phyloP scores from a whole-genome alignment of 2,329 filamentous ascomycete species.

The Allantophomopsis cytisporea region DNA sequence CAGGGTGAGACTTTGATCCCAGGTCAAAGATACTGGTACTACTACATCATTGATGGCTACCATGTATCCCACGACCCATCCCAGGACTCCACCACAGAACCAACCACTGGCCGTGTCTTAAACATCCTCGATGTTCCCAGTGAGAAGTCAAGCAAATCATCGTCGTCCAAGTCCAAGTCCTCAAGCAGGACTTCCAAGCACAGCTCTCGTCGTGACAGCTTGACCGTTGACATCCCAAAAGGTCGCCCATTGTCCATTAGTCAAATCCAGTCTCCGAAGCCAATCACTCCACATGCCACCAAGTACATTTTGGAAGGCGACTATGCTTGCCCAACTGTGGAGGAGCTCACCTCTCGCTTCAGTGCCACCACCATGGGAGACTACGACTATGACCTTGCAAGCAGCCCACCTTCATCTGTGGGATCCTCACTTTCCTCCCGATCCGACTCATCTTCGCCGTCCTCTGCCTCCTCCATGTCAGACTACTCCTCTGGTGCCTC shows the following conservation, averaged over 20 bases:
- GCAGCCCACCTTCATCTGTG: conserved; percentile 51
- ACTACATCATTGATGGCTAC: conserved; percentile 99
- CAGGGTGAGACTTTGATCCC: conserved; percentile 74
- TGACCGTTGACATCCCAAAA: conserved; percentile 62
- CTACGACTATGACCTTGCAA: conserved; percentile 37
- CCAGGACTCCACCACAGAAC: conserved; percentile 79
- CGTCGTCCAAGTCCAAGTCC: conserved; percentile 26
- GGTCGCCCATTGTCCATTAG: conserved; percentile 79
- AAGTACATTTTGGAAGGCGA: conserved; percentile 74
- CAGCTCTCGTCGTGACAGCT: conserved; percentile 24
- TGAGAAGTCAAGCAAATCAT: conserved; percentile 33
- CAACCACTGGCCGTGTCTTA: conserved; percentile 89
- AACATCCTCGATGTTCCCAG: conserved; percentile 89
- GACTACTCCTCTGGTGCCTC: conserved; percentile 67
- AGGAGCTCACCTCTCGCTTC: conserved; percentile 70
- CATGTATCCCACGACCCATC: conserved; percentile 94
- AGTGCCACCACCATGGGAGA: conserved; percentile 43
- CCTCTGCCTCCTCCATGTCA: conserved; percentile 49
- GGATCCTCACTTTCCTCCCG: conserved; percentile 59
- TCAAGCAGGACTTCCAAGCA: conserved; percentile 12
- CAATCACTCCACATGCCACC: conserved; percentile 75
- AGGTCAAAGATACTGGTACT: conserved; percentile 98
- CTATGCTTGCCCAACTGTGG: conserved; percentile 61
- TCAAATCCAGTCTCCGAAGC: conserved; percentile 84
- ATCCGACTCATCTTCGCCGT: conserved; percentile 63